Evolutionary conservation across 2,329 filamentous ascomycete species (phyloP).

Genomic region (Graphiopsis chlorocephala): DNA sequence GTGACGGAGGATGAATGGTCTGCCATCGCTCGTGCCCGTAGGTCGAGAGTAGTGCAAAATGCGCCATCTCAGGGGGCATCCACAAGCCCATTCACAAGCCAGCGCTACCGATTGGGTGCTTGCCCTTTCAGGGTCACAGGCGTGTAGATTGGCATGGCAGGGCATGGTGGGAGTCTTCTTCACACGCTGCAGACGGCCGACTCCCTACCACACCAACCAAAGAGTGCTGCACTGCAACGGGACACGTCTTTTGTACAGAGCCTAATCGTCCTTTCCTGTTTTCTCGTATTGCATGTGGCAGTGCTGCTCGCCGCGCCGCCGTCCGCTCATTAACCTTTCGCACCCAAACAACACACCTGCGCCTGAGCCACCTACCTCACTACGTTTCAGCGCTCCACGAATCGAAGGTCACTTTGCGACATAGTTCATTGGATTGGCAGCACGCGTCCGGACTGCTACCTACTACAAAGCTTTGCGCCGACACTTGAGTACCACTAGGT

Average conservation of each 20-base stretch:
- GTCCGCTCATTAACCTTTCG: slow-evolving; percentile 4
- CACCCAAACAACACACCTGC: background rate
- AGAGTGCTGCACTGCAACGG: background rate
- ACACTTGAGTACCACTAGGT: background rate
- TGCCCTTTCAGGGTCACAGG: slow-evolving; percentile 6
- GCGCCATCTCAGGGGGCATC: slow-evolving; percentile 1
- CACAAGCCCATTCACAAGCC: background rate
- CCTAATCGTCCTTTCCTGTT: background rate
- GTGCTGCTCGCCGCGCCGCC: slow-evolving; percentile 14
- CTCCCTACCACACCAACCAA: background rate
- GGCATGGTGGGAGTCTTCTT: background rate
- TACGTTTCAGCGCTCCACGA: background rate
- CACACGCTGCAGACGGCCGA: slow-evolving; percentile 3
- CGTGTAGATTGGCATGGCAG: background rate
- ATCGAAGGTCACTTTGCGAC: background rate
- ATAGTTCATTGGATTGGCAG: background rate
- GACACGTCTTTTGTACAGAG: background rate
- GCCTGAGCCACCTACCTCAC: background rate
- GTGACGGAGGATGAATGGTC: background rate
- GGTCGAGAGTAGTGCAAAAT: background rate
- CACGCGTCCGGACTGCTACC: background rate
- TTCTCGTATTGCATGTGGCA: slow-evolving; percentile 9
- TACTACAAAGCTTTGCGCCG: background rate
- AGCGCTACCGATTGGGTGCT: slow-evolving; percentile 3
- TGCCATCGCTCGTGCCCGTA: no score